Evolutionary conservation across 2,329 filamentous ascomycete genomes (phyloP), one percentile per base, ranked within the genome.

Genomic region (Claviceps monticola): DNA sequence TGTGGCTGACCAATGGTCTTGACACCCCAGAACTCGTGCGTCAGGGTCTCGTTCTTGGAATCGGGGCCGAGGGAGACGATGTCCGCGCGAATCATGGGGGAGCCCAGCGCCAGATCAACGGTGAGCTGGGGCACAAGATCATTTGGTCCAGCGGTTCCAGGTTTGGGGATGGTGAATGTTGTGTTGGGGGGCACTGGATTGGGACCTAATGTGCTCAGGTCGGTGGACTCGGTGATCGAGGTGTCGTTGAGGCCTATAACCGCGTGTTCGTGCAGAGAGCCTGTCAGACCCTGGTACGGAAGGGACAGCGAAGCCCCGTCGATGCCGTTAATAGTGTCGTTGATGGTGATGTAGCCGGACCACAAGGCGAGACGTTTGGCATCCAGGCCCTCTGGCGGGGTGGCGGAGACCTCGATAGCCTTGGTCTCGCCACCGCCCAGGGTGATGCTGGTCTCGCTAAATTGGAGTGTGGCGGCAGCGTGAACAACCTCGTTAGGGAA

Each of bases 401-500:
- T 48, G 2, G 53, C 50, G 9, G 51, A 51, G 5, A 55, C 55
- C 6, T n/a, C 42, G 26, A 56, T 43, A n/a, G 49, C 50, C 19
- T 48, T 46, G 47, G 48, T 16, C 37, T 56, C 29, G 37, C 48
- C 52, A 17, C 50, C 39, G 5, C 14, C 16, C 14, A 56, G 47
- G 14, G 48, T 51, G 17, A 56, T 17, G 36, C 41, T 50, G 26
- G 52, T 49, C n/a, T 56, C 36, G 17, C 50, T 51, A 11, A 56
- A 51, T 2, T 46, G 21, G 21, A 56, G 49, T 7, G 64, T 66
- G 9, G 75, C 75, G 43, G 67, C 67, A 23, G 65, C 61, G n/a
- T 62, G 57, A 1, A 66, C 60, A 6, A 72, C 61, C 11, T 73
- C 66, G 36, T 72, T 74, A 23, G 75, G 74, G 57, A 76, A 78